Conservation (phyloP, 2,329 filamentous ascomycete species). For the Decorospora gaudefroyi region DNA sequence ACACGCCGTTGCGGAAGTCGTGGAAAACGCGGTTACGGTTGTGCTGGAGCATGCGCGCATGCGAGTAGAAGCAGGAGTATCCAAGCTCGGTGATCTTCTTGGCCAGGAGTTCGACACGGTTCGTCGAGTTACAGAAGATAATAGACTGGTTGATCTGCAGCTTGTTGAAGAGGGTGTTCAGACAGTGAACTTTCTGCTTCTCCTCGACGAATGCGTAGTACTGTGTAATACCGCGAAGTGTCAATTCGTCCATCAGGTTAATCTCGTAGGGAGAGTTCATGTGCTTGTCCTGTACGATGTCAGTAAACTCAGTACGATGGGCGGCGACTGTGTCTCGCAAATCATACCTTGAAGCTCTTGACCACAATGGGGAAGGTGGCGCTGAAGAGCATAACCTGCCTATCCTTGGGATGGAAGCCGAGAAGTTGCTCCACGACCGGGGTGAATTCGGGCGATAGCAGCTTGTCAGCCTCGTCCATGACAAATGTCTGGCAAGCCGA, state of each 20-base stretch:
- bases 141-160: conserved; percentile 99
- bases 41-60: conserved; percentile 96
- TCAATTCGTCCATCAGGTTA: conserved; percentile 99
- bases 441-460: conserved; percentile 94
- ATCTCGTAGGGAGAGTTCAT: conserved; percentile 97
- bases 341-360: conserved; percentile 78
- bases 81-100: conserved; percentile 99
- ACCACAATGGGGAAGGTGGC: conserved; percentile 97
- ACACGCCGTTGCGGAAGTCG: conserved; percentile 97
- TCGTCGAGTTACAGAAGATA: conserved; percentile 99
- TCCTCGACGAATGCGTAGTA: conserved; percentile 99
- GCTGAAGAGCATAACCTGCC: conserved; percentile 99
- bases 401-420: conserved; percentile 93
- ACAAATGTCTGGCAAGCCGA: conserved; percentile 97
- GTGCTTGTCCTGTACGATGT: conserved; percentile 74
- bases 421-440: conserved; percentile 96
- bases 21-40: conserved; percentile 98
- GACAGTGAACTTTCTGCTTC: conserved; percentile 98
- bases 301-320: conserved; percentile 6
- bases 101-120: conserved; percentile 92
- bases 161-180: conserved; percentile 98
- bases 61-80: conserved; percentile 99
- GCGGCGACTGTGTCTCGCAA: background rate
- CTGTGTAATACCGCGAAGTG: conserved; percentile 95
- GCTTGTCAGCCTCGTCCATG: conserved; percentile 99